Base-by-base conservation (phyloP, 306 rosid species). In the Prinsepia uniflora region DNA sequence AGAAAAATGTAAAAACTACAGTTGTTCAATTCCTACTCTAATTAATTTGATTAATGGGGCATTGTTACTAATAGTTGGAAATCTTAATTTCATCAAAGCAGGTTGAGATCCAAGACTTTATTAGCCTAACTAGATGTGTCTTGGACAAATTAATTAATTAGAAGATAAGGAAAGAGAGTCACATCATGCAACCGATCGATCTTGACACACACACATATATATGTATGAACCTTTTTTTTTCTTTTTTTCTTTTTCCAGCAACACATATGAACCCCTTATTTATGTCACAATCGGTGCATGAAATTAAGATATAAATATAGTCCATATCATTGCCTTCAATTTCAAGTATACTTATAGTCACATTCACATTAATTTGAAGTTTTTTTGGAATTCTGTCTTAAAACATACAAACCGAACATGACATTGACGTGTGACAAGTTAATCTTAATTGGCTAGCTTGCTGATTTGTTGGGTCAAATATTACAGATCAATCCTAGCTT, bases 101-200 rank as follows among this genome's bases (percentile, higher is more conserved):
- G 57, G 53, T 48, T 48, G 7, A 48, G 53, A 48, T 48, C 53
- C 36, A 30, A 30, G 36, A 30, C 36, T 30, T 30, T 30, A 30
- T 30, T 30, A 30, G 2, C 36, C 2, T 30, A 30, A 30, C 4
- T 30, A 30, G 0, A 30, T 30, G 36, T 30, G 36, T 30, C 4
- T 30, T 30, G 36, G 50, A 47, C 5, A 47, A 47, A 47, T 47
- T 10, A 11, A 47, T 47, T 47, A 34, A 1, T 49, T 12, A 0
- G 36, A 10, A 55, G 60, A 55, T 10, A 55, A 55, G 36, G 36
- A 19, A 20, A 55, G 60, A 19, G 43, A 30, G 44, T 59, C 44
- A 34, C 64, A 59, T 59, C 64, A 14, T 15, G 64, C 43, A 59
- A 59, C 64, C n/a, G 13, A 59, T 59, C n/a, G 13, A 59, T 59